Base-by-base conservation (phyloP, 2,329 filamentous ascomycete genomes). In the Exophiala lecanii-corni region DNA sequence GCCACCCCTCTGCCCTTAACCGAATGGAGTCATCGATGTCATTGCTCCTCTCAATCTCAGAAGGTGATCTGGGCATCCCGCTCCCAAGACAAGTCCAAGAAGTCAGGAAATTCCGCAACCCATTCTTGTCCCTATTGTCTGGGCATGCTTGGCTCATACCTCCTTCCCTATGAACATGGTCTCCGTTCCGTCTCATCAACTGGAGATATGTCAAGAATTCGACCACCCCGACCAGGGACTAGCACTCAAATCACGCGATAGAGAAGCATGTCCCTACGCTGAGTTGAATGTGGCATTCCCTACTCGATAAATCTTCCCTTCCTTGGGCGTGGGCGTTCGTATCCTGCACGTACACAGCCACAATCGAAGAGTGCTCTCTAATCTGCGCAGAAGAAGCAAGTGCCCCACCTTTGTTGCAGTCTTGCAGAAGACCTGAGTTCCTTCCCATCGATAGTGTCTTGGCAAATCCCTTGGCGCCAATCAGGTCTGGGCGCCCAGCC, bases 401-500 rank as follows among this genome's bases (percentile, higher is more conserved):
- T 37, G 23, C 35, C 28, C 35, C 13, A 39, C 41, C n/a, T 30
- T n/a, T 31, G 25, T 19, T 35, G 17, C 9, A 35, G 9, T 18
- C n/a, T n/a, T n/a, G n/a, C n/a, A n/a, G n/a, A n/a, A n/a, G 18
- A 19, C 33, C 30, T 33, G 12, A 33, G 6, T n/a, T 33, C 30
- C 30, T 33, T 33, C 30, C 30, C 13, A 9, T 13, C 35, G 5
- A 26, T 43, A 43, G 45, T 31, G 45, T 2, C 45, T 47, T 47
- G 45, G 45, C 45, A 47, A 30, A 42, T 17, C 13, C 16, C 33
- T 35, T 35, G 33, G 33, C 33, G 28, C 40, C 26, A 43, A 47
- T 47, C 44, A 47, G 36, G 28, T n/a, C 21, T 30, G 19, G 36
- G 41, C 35, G 44, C 44, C 44, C 41, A 47, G 44, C 28, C 43